phyloP scores from a whole-genome alignment of 805 yeast species.

The Maudiozyma serrabonitensis region DNA sequence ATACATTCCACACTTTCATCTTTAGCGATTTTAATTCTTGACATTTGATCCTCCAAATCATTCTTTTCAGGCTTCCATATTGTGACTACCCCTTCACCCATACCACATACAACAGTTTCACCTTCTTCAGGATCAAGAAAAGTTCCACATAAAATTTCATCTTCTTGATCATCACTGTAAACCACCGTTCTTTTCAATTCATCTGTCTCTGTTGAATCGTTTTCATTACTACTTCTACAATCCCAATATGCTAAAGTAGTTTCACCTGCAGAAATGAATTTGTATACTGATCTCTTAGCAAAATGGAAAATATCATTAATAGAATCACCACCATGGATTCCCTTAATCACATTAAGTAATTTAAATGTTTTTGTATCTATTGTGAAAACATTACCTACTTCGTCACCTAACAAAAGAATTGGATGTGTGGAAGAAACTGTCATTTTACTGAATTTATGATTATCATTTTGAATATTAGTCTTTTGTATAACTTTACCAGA shows the following conservation, averaged over 20 bases:
- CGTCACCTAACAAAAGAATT: constrained; percentile 50
- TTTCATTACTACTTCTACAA: constrained; percentile 42
- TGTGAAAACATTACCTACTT: constrained; percentile 56
- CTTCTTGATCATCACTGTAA: constrained; percentile 80
- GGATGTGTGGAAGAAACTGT: constrained; percentile 29
- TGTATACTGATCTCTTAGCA: constrained; percentile 59
- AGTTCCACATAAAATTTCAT: constrained; percentile 72
- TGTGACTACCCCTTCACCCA: constrained; percentile 85
- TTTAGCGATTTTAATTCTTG: constrained; percentile 58
- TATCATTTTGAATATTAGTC: constrained; percentile 5
- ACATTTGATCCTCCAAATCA: constrained; percentile 64
- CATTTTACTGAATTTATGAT: constrained; percentile 28
- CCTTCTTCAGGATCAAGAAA: constrained; percentile 56
- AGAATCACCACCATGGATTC: constrained; percentile 64
- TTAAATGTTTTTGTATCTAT: constrained; percentile 48
- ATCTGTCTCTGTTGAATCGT: constrained; percentile 16
- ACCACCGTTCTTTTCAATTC: constrained; percentile 42
- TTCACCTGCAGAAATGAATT: constrained; percentile 70
- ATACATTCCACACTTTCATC: constrained; percentile 69
- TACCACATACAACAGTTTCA: constrained; percentile 65
- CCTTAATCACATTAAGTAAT: constrained; percentile 38
- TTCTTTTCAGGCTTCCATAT: constrained; percentile 73
- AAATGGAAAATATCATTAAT: constrained; percentile 65
- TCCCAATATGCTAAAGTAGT: constrained; percentile 75
- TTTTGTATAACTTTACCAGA: constrained; percentile 72